phyloP scores from a whole-genome alignment of 805 yeast species.

The Candida peoriensis region DNA sequence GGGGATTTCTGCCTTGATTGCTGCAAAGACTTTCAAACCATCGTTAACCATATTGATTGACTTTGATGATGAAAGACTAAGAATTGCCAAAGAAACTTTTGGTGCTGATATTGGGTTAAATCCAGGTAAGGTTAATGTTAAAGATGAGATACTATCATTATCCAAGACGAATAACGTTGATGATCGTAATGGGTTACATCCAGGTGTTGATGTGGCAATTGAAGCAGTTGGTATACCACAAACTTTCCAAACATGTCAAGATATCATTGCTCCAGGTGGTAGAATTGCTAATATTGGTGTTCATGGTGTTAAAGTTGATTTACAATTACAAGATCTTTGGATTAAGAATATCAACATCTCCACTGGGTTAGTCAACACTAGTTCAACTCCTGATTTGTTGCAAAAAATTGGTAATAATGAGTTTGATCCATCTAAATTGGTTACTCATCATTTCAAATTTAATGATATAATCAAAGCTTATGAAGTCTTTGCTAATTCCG shows the following conservation, averaged over 20 bases:
- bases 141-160: conserved; percentile 32
- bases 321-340: conserved; percentile 41
- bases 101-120: conserved; percentile 59
- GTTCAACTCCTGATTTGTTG: conserved; percentile 36
- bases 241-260: conserved; percentile 56
- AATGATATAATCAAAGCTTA: conserved; percentile 55
- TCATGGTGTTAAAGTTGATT: conserved; percentile 38
- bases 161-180: conserved; percentile 21
- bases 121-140: conserved; percentile 40
- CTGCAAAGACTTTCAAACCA: conserved; percentile 52
- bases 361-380: conserved; percentile 47
- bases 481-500: conserved; percentile 49
- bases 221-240: conserved; percentile 63
- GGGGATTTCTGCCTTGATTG: conserved; percentile 57
- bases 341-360: conserved; percentile 38
- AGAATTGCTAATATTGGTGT: conserved; percentile 63
- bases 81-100: conserved; percentile 47
- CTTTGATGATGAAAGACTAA: conserved; percentile 52
- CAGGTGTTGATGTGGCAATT: conserved; percentile 56
- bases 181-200: conserved; percentile 28
- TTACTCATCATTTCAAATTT: conserved; percentile 55
- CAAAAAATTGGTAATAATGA: conserved; percentile 26
- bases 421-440: conserved; percentile 45
- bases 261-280: conserved; percentile 52
- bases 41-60: conserved; percentile 51